phyloP scores from a whole-genome alignment of 768 basidiomycete species.

The Gloeophyllum trabeum region DNA sequence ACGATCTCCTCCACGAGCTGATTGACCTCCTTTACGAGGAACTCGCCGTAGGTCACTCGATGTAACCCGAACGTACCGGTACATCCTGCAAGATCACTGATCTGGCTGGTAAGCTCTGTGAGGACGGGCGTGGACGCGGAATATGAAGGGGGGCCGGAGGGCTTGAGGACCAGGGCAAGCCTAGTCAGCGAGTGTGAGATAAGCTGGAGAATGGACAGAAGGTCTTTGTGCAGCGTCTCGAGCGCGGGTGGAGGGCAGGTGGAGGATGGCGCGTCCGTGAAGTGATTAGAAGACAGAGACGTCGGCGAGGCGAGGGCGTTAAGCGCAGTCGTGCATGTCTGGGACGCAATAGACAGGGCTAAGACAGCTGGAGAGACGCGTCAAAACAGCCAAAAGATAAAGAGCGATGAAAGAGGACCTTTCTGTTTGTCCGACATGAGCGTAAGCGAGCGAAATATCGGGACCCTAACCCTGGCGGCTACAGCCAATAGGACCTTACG shows the following conservation, averaged over 20 bases:
- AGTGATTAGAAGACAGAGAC: slow-evolving; percentile 8
- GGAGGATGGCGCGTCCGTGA: no score
- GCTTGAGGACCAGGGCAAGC: slow-evolving; percentile 50
- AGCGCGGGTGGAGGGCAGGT: no score
- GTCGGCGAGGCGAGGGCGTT: slow-evolving; percentile 10
- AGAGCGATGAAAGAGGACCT: no score
- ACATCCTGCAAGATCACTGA: slow-evolving; percentile 40
- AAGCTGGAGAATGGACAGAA: slow-evolving; percentile 44
- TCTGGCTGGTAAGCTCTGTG: slow-evolving; percentile 37
- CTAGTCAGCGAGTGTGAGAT: slow-evolving; percentile 49
- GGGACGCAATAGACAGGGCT: no score
- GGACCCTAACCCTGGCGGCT: no score
- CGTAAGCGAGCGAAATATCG: no score
- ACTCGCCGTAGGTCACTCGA: slow-evolving; percentile 25
- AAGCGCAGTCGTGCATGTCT: slow-evolving; percentile 19
- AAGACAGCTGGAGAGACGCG: no score
- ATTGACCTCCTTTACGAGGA: slow-evolving; percentile 32
- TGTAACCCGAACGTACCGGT: slow-evolving; percentile 27
- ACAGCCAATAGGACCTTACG: no score
- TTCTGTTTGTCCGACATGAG: no score
- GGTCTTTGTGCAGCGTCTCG: slow-evolving; percentile 37
- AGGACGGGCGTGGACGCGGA: slow-evolving; percentile 38
- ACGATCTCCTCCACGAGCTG: slow-evolving; percentile 30
- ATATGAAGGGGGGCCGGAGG: slow-evolving; percentile 36
- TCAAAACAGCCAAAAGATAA: no score